Evolutionary conservation across 1,139 yeast genomes (phyloP).

Genomic region (Suhomyces atakaporum): DNA sequence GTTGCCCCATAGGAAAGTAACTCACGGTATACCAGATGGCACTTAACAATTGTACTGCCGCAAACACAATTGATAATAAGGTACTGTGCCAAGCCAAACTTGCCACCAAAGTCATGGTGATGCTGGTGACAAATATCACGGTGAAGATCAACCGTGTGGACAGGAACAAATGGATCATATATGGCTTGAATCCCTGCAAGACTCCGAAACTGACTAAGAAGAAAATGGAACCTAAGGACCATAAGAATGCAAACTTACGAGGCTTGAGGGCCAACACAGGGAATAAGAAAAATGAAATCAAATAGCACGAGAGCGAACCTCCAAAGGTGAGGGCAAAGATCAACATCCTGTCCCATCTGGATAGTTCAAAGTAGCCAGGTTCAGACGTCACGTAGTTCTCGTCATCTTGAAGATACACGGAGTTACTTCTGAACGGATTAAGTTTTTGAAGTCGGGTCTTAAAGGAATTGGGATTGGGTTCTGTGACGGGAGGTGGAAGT

Average conservation of each 20-base stretch:
- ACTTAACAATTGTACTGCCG: slow-evolving; percentile 51
- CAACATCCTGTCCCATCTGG: slow-evolving; percentile 61
- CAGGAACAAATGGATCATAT: slow-evolving; percentile 50
- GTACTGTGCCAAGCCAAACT: slow-evolving; percentile 50
- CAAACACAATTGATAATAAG: slow-evolving; percentile 52
- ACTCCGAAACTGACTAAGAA: slow-evolving; percentile 61
- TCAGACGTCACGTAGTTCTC: slow-evolving; percentile 48
- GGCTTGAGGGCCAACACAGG: slow-evolving; percentile 60
- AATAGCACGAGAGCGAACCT: slow-evolving; percentile 55
- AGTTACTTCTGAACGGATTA: slow-evolving; percentile 42
- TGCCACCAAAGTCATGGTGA: slow-evolving; percentile 50
- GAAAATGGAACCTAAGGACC: slow-evolving; percentile 63
- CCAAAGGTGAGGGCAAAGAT: slow-evolving; percentile 57
- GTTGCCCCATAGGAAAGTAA: slow-evolving; percentile 63
- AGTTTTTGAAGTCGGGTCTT: slow-evolving; percentile 34
- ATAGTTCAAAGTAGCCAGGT: slow-evolving; percentile 50
- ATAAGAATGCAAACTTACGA: slow-evolving; percentile 57
- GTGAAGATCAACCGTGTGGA: slow-evolving; percentile 56
- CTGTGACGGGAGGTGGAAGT: slow-evolving; percentile 44
- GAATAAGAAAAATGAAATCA: slow-evolving; percentile 55
- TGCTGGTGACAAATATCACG: slow-evolving; percentile 49
- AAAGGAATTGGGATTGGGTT: slow-evolving; percentile 27
- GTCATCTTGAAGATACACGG: slow-evolving; percentile 45
- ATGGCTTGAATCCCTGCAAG: slow-evolving; percentile 54
- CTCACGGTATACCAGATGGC: slow-evolving; percentile 62